Base-by-base conservation (phyloP, 345 rosid species). In the Brassica incana region DNA sequence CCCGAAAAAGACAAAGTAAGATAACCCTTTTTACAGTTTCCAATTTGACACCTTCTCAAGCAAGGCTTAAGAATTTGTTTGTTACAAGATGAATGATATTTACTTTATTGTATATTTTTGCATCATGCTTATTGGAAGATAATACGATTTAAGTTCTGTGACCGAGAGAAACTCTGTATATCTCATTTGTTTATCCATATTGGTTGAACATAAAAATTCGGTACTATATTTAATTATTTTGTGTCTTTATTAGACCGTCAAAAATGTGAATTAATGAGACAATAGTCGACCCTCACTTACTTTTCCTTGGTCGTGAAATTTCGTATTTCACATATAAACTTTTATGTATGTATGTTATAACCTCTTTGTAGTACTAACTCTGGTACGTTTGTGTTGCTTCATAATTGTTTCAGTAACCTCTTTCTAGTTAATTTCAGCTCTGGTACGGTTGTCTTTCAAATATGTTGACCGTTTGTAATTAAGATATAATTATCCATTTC, bases 41-140 rank as follows among this genome's bases (percentile, higher is more conserved):
- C 65, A 73, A 59, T 73, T 79, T 50, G 71, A 68, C 78, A 62
- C n/a, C 74, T 79, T 79, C 82, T 67, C n/a, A 67, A 45, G 30
- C 69, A 79, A 73, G 43, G 9, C 48, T 40, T 36, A 58, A 56
- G 65, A 65, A 54, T 36, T 6, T 65, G 10, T 70, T 54, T 50
- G 20, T n/a, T 38, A 4, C 8, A 33, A 69, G 3, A 36, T 40
- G 25, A 10, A 27, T 72, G 64, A 27, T 71, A 54, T 71, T 78
- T 54, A 71, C 72, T 20, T 65, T 18, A 62, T 48, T 5, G 4
- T 14, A 45, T 12, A 12, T 12, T 33, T 30, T 32, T 67, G 23
- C 69, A 67, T 25, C 66, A 50, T 25, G 70, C 35, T 36, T 38
- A 11, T n/a, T 35, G 23, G 32, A 71, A 14, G 54, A 36, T 77